phyloP scores from a whole-genome alignment of 2,329 filamentous ascomycete genomes.

The Zasmidium citrigriseum region DNA sequence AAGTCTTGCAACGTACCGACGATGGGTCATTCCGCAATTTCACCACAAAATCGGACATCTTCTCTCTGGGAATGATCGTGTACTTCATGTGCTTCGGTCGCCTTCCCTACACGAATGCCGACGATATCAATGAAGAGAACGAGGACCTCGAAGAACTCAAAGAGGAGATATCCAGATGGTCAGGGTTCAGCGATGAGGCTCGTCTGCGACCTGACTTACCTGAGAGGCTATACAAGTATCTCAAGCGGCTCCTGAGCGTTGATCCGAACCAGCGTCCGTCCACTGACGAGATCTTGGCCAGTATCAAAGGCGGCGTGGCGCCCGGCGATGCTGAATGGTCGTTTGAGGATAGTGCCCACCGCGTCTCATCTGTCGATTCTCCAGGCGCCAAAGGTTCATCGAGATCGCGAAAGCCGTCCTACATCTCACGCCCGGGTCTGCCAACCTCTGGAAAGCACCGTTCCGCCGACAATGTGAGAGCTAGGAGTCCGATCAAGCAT shows the following conservation, averaged over 20 bases:
- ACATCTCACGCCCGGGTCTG: conserved; percentile 22
- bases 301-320: conserved; percentile 64
- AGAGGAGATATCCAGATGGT: conserved; percentile 83
- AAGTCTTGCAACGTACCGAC: conserved; percentile 70
- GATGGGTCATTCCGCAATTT: conserved; percentile 84
- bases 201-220: conserved; percentile 78
- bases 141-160: conserved; percentile 86
- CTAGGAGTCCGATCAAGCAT: conserved; percentile 21
- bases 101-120: conserved; percentile 81
- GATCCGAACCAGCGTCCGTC: conserved; percentile 76
- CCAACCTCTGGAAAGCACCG: conserved; percentile 17
- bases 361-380: conserved; percentile 48
- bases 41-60: conserved; percentile 96
- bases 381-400: conserved; percentile 24
- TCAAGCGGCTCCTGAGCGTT: conserved; percentile 78
- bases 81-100: conserved; percentile 96
- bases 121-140: conserved; percentile 83
- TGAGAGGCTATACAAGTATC: conserved; percentile 77
- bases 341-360: conserved; percentile 26
- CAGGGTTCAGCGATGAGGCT: conserved; percentile 67
- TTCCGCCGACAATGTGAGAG: conserved; percentile 18
- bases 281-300: conserved; percentile 79
- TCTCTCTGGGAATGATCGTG: conserved; percentile 95
- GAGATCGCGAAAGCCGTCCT: conserved; percentile 24
- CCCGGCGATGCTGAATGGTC: conserved; percentile 30